Conservation (phyloP, 2,329 filamentous ascomycete genomes). For the Exserohilum rostratum region DNA sequence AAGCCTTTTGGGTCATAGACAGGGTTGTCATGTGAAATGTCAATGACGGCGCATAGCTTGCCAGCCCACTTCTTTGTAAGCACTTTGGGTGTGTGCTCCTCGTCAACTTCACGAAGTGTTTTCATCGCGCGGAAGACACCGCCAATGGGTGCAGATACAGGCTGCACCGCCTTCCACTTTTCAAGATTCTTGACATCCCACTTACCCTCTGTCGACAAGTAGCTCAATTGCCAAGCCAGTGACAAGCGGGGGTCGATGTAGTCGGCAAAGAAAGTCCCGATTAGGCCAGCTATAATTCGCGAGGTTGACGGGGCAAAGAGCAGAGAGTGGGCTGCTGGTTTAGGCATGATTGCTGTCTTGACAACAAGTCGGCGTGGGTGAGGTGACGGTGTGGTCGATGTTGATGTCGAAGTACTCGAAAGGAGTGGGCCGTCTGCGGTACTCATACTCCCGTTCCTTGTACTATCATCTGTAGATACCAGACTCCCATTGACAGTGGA, state of each 20-base stretch:
- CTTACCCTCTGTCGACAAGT: conserved; percentile 87
- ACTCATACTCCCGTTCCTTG: conserved; percentile 44
- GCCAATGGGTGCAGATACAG: conserved; percentile 79
- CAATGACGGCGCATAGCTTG: conserved; percentile 77
- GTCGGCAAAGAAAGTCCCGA: conserved; percentile 78
- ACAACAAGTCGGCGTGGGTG: conserved; percentile 56
- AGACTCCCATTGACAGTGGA: conserved; percentile 26
- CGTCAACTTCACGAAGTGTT: conserved; percentile 87
- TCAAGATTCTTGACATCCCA: conserved; percentile 97
- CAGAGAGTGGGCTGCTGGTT: conserved; percentile 81
- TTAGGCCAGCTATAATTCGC: conserved; percentile 77
- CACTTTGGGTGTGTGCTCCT: conserved; percentile 74
- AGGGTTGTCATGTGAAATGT: conserved; percentile 89
- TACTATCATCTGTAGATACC: conserved; percentile 23
- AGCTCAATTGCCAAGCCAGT: conserved; percentile 88
- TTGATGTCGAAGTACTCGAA: conserved; percentile 1
- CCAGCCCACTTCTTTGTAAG: conserved; percentile 73
- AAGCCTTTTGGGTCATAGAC: conserved; percentile 76
- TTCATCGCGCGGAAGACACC: conserved; percentile 88
- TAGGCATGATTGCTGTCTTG: conserved; percentile 72
- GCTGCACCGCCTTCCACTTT: conserved; percentile 83
- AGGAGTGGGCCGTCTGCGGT: conserved; percentile 18
- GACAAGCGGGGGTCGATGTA: conserved; percentile 79
- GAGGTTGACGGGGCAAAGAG: conserved; percentile 79
- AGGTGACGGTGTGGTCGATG: conserved; percentile 25